Percentiles rank a stretch among this genome's conserved stretches.
Evolutionary conservation across 148 eudicot genomes (phyloP).

Genomic region (Bassia scoparia): DNA sequence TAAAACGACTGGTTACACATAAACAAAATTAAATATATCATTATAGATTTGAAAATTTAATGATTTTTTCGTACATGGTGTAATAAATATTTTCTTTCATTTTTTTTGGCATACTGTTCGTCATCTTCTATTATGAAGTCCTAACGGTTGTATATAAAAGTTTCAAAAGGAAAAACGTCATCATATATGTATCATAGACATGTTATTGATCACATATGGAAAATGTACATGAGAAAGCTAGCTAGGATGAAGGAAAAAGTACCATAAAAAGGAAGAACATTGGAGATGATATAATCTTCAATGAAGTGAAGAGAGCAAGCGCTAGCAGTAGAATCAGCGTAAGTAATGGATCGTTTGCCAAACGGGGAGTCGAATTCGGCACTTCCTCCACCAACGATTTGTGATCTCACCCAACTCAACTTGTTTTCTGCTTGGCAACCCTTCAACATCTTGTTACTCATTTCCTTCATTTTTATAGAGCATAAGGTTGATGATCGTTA

Average conservation of each 20-base stretch:
- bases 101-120: no score
- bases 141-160: no score
- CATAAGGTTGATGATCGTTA: background rate
- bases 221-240: background rate
- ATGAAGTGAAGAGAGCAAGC: slow-evolving; percentile 50
- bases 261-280: slow-evolving; percentile 67
- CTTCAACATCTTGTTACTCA: slow-evolving; percentile 10
- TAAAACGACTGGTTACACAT: no score
- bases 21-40: no score
- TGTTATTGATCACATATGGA: background rate
- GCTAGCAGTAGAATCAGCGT: slow-evolving; percentile 65
- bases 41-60: no score
- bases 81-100: no score
- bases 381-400: slow-evolving; percentile 37
- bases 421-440: slow-evolving; percentile 30
- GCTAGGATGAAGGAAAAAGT: background rate
- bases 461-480: slow-evolving; percentile 7
- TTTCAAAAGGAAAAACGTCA: no score
- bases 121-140: no score
- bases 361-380: slow-evolving; percentile 49
- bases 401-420: slow-evolving; percentile 54
- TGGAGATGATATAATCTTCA: slow-evolving; percentile 43
- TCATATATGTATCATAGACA: no score
- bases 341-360: slow-evolving; percentile 53
- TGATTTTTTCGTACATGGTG: no score